Evolutionary conservation across 805 yeast genomes (phyloP).

Genomic region (Nakazawaea wickerhamii): DNA sequence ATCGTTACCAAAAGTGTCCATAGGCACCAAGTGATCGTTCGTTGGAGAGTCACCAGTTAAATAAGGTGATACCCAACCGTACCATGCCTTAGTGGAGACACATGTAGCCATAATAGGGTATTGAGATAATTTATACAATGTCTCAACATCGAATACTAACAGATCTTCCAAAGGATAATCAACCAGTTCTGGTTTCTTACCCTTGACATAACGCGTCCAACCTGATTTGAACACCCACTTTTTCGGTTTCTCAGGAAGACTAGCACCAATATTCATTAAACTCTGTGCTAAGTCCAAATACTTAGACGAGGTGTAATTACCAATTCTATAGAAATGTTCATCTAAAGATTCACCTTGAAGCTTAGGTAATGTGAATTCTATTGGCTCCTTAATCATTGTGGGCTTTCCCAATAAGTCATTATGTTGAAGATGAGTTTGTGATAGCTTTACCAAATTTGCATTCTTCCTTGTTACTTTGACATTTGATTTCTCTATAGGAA

Average conservation of each 20-base stretch:
- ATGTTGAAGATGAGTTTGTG: conserved; percentile 51
- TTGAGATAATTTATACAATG: conserved; percentile 64
- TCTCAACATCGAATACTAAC: conserved; percentile 87
- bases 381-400: conserved; percentile 57
- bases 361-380: conserved; percentile 56
- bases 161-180: conserved; percentile 65
- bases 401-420: conserved; percentile 73
- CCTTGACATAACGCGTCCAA: conserved; percentile 71
- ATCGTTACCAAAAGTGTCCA: conserved; percentile 44
- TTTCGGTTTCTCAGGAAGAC: conserved; percentile 35
- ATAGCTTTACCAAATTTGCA: conserved; percentile 39
- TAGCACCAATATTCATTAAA: conserved; percentile 33
- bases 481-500: conserved; percentile 32
- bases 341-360: conserved; percentile 71
- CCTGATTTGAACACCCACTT: conserved; percentile 63
- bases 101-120: conserved; percentile 83
- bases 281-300: conserved; percentile 47
- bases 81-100: conserved; percentile 75
- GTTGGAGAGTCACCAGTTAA: conserved; percentile 48
- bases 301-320: conserved; percentile 51
- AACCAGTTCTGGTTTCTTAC: conserved; percentile 50
- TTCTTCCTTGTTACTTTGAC: conserved; percentile 25
- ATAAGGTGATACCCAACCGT: conserved; percentile 90
- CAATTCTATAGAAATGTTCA: conserved; percentile 80
- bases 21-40: conserved; percentile 68